These are phyloP conservation scores for Allium cepa DNA, from an alignment of 106 monocot species.

Conservation along the genomic window DNA sequence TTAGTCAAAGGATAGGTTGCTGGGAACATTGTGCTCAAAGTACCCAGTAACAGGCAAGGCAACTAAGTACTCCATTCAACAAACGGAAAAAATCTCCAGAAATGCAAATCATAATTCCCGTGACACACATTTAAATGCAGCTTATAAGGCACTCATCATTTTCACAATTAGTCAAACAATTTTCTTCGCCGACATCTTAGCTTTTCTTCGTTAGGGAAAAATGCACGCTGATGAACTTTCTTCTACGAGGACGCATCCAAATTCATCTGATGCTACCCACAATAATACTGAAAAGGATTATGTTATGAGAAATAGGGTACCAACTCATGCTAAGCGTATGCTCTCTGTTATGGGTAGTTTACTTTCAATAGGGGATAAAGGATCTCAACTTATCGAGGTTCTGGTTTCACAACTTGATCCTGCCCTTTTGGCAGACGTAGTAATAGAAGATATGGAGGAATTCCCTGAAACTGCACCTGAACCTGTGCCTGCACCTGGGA, in stretches of 20 bases:
- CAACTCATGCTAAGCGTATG: conserved; percentile 78
- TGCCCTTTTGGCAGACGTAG: conserved; percentile 86
- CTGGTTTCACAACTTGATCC: conserved; percentile 80
- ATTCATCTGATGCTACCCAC: conserved; percentile 16
- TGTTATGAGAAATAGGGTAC: conserved; percentile 33
- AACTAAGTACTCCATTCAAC: conserved; percentile 72
- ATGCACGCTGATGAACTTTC: conserved; percentile 38
- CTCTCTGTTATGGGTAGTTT: conserved; percentile 82
- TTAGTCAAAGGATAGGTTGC: conserved; percentile 82
- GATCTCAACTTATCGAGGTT: conserved; percentile 62
- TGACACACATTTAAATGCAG: conserved; percentile 22
- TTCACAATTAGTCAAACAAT: neutral
- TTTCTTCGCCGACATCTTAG: neutral
- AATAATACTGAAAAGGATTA: conserved; percentile 23
- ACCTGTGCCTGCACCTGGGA: conserved; percentile 11
- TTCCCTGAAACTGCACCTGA: conserved; percentile 22
- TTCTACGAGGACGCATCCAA: conserved; percentile 42
- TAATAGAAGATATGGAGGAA: conserved; percentile 75
- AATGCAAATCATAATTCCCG: conserved; percentile 43
- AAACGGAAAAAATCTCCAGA: conserved; percentile 73
- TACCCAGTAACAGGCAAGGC: conserved; percentile 72
- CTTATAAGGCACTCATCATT: neutral
- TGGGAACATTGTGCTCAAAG: conserved; percentile 43
- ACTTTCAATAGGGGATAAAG: conserved; percentile 87
- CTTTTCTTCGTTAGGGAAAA: conserved; percentile 48